A percentile compares a stretch with the other conserved stretches of the same genome.
Conservation (phyloP, 208 protist genomes). For the Leishmania major region DNA sequence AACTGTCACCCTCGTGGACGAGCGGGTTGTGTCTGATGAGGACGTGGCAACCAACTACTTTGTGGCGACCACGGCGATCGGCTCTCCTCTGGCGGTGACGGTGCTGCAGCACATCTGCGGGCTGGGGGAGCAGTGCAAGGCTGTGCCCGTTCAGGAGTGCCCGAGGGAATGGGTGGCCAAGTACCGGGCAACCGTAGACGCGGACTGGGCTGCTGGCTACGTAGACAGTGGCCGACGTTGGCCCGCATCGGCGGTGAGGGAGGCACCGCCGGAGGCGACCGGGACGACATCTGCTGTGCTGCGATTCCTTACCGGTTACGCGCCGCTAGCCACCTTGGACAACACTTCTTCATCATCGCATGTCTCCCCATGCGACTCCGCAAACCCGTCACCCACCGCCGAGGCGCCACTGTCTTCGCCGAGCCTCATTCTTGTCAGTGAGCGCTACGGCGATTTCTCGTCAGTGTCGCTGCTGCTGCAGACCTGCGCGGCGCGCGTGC, state of each 20-base stretch:
- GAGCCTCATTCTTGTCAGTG: slow-evolving; percentile 48
- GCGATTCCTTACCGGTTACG: slow-evolving; percentile 1
- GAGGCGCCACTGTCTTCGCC: not conserved
- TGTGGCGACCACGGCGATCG: slow-evolving; percentile 45
- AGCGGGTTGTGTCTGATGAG: slow-evolving; percentile 53
- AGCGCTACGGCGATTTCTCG: slow-evolving; percentile 43
- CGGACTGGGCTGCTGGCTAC: slow-evolving; percentile 17
- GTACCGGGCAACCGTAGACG: slow-evolving; percentile 25
- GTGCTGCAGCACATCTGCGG: slow-evolving; percentile 76
- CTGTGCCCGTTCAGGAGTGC: slow-evolving; percentile 27
- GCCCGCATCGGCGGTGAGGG: not conserved
- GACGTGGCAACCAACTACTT: slow-evolving; percentile 98
- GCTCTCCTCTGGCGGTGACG: slow-evolving; percentile 67
- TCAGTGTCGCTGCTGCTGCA: slow-evolving; percentile 37
- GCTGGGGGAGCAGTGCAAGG: slow-evolving; percentile 85
- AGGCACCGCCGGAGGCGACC: not conserved
- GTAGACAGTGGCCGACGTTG: not conserved
- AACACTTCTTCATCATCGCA: not conserved
- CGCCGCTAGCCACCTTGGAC: not conserved
- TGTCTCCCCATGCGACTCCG: not conserved
- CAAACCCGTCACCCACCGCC: not conserved
- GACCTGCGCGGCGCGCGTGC: slow-evolving; percentile 7
- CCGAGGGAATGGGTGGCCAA: slow-evolving; percentile 44
- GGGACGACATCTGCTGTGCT: not conserved
- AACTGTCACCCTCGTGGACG: slow-evolving; percentile 95